Evolutionary conservation across 768 basidiomycete genomes (phyloP).

Genomic region (Mycena sanguinolenta): DNA sequence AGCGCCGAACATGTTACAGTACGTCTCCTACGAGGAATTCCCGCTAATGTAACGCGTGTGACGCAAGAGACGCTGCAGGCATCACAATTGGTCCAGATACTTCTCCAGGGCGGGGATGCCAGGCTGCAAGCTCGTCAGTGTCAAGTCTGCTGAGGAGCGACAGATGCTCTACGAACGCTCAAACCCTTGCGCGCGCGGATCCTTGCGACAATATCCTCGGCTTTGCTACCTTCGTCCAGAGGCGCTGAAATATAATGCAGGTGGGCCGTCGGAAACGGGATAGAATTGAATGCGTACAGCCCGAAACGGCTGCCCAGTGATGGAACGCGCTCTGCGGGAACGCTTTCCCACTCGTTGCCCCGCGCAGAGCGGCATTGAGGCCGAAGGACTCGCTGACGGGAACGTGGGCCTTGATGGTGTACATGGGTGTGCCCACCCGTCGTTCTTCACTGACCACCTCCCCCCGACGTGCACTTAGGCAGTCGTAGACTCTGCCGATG

Average conservation of each 20-base stretch:
- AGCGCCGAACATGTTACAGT: no score
- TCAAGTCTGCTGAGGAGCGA: constrained; percentile 11
- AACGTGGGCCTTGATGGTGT: constrained; percentile 97
- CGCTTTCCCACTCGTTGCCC: constrained; percentile 94
- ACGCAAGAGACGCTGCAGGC: no score
- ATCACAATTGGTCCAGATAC: constrained; percentile 93
- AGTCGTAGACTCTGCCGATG: constrained; percentile 96
- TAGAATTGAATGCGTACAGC: constrained; percentile 64
- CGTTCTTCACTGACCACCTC: constrained; percentile 99
- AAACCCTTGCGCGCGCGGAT: constrained; percentile 96
- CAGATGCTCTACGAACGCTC: constrained; percentile 66
- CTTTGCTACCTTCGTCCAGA: constrained; percentile 91
- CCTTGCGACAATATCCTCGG: constrained; percentile 82
- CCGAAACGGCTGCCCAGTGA: constrained; percentile 89
- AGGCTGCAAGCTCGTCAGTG: constrained; percentile 59
- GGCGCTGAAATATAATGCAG: no score
- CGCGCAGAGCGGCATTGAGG: constrained; percentile 95
- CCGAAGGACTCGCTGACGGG: constrained; percentile 95
- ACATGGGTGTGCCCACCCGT: constrained; percentile 96
- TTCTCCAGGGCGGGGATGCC: constrained; percentile 88
- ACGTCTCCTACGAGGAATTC: no score
- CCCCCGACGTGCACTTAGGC: constrained; percentile 95
- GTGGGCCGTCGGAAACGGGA: no score
- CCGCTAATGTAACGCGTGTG: no score
- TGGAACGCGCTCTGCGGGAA: constrained; percentile 97